Percentiles rank a stretch among this genome's conserved stretches.
Conservation (phyloP, 2,329 filamentous ascomycete species). For the Aureobasidium sp. region DNA sequence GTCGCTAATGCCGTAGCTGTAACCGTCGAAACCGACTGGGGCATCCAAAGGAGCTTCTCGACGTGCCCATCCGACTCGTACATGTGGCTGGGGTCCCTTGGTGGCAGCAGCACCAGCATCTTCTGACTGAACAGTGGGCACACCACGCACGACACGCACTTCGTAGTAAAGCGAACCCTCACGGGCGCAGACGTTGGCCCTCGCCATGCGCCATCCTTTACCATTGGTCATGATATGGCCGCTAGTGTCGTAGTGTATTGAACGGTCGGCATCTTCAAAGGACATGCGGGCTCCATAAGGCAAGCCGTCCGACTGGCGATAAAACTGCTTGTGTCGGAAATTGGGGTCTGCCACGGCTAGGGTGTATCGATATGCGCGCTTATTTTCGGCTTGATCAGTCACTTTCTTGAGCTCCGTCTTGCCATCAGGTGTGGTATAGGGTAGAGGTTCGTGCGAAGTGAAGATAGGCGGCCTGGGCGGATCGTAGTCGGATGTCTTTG, state of each 20-base stretch:
- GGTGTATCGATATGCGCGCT: constrained; percentile 73
- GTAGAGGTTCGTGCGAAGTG: constrained; percentile 36
- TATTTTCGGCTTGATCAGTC: constrained; percentile 50
- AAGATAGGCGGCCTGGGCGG: constrained; percentile 39
- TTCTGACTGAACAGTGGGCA: constrained; percentile 40
- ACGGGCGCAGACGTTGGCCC: constrained; percentile 81
- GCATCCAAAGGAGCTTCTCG: constrained; percentile 74
- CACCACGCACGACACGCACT: constrained; percentile 76
- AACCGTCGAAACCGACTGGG: constrained; percentile 79
- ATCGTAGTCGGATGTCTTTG: constrained; percentile 40
- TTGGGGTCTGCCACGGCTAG: constrained; percentile 83
- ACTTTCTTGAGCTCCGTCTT: constrained; percentile 38
- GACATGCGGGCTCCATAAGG: constrained; percentile 80
- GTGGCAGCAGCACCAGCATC: constrained; percentile 10
- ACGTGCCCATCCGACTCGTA: constrained; percentile 80
- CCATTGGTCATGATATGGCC: constrained; percentile 76
- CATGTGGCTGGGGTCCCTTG: constrained; percentile 43
- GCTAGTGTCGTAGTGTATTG: constrained; percentile 66
- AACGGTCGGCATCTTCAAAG: constrained; percentile 82
- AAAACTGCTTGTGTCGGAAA: constrained; percentile 81
- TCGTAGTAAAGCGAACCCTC: constrained; percentile 94
- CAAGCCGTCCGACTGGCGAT: constrained; percentile 76
- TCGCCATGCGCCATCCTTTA: constrained; percentile 84
- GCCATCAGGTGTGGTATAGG: constrained; percentile 34
- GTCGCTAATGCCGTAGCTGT: constrained; percentile 90